A percentile compares a stretch with the other conserved stretches of the same genome.
phyloP scores from a whole-genome alignment of 371 early-diverging fungal species.

The Zychaea mexicana region DNA sequence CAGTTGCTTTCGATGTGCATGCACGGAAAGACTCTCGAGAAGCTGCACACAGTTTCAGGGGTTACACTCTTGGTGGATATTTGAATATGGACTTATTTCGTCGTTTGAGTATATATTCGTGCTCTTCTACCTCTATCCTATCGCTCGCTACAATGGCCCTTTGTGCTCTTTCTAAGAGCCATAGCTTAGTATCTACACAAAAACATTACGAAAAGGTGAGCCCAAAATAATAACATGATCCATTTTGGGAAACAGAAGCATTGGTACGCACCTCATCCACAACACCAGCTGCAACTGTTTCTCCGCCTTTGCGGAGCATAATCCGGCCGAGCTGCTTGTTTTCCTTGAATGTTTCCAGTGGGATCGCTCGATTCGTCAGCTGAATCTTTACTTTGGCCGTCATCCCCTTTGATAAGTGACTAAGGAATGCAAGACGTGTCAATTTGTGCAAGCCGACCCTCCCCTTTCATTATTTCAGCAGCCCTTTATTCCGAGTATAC shows the following conservation, averaged over 20 bases:
- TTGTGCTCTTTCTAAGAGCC: slow-evolving; percentile 25
- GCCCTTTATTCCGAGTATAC: not conserved
- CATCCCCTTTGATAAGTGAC: slow-evolving; percentile 74
- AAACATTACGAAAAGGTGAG: too few relatives aligned
- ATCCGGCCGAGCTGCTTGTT: slow-evolving; percentile 90
- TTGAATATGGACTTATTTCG: not conserved
- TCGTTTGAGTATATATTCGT: not conserved
- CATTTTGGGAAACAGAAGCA: not conserved
- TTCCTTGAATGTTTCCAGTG: slow-evolving; percentile 83
- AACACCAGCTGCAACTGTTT: slow-evolving; percentile 93
- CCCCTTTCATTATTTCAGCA: not conserved
- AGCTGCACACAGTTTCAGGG: not conserved
- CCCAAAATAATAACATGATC: not conserved
- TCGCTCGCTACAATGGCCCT: not conserved
- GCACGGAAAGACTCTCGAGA: not conserved
- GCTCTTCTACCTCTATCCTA: too few relatives aligned
- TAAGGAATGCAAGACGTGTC: slow-evolving; percentile 4
- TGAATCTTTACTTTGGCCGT: slow-evolving; percentile 87
- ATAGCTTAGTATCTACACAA: slow-evolving; percentile 47
- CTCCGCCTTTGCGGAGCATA: slow-evolving; percentile 82
- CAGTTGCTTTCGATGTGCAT: not conserved
- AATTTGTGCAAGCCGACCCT: not conserved
- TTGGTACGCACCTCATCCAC: slow-evolving; percentile 59
- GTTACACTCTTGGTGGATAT: not conserved
- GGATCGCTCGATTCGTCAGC: slow-evolving; percentile 69